Base-by-base conservation (phyloP, 2,329 filamentous ascomycete species). In the Penicillium janthinellum region DNA sequence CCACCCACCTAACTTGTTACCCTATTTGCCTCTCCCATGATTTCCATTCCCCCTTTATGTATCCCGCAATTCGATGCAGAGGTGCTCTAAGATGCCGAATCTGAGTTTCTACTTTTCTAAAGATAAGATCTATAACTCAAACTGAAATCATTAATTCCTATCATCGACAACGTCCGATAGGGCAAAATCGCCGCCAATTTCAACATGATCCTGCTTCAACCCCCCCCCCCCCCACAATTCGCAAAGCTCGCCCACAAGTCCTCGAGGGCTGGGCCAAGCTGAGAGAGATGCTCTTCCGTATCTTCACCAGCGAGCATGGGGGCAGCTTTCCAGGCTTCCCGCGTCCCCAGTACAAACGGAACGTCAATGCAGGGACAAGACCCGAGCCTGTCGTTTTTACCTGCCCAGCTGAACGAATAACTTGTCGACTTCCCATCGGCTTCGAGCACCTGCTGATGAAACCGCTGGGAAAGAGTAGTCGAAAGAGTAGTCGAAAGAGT, bases 341-440 rank as follows among this genome's bases (percentile, higher is more conserved):
- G 34, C 4, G 11, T 60, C 3, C 58, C 54, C 14, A 57, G 37
- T 7, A 57, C 42, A 22, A 57, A 60, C 4, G 58, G 49, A 25
- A 54, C 54, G 37, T 60, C 58, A 25, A 60, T 54, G 34, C 48
- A 57, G 25, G 57, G 58, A 22, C 53, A 57, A 2, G 49, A 28
- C 3, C 49, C 58, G 3, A 54, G 17, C 2, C 14, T 4, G 14
- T 42, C 50, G 7, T 35, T 28, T 12, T 25, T 25, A n/a, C 34
- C 48, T 4, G 48, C 22, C 58, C 53, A 57, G 1, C n/a, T 8
- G 42, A 60, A 57, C 4, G 53, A 50, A 31, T 54, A 60, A 17
- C 8, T 53, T 31, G 53, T 53, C 10, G 58, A 49, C 1, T 14
- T 52, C 7, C 58, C 54, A n/a, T 53, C 57, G 2, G 48, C 47